These are phyloP conservation scores for Wallacemonas rigidus DNA, from an alignment of 208 protist genomes.

Conservation along the genomic window DNA sequence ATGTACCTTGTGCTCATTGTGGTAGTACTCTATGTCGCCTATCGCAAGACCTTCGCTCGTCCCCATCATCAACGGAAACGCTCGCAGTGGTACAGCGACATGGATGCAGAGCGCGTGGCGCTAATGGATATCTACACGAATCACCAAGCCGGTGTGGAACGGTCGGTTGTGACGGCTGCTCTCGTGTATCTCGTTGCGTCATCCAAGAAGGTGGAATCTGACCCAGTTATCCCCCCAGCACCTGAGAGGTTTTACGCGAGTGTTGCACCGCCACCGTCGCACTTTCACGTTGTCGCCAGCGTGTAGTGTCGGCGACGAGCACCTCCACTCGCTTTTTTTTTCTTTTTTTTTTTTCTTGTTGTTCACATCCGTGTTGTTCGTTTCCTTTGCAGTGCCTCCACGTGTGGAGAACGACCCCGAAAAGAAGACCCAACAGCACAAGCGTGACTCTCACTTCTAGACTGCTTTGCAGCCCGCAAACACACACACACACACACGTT, in stretches of 20 bases:
- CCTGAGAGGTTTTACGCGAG: slow-evolving; percentile 51
- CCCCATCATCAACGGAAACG: slow-evolving; percentile 42
- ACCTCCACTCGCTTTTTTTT: slow-evolving; percentile 6
- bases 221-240: slow-evolving; percentile 45
- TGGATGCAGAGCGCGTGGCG: slow-evolving; percentile 50
- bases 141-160: slow-evolving; percentile 52
- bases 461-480: too few species aligned
- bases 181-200: slow-evolving; percentile 64
- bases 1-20: slow-evolving; percentile 47
- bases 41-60: slow-evolving; percentile 68
- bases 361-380: slow-evolving; percentile 4
- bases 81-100: slow-evolving; percentile 51
- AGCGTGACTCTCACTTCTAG: too few species aligned
- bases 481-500: too few species aligned
- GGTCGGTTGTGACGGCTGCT: slow-evolving; percentile 54
- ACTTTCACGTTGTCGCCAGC: slow-evolving; percentile 71
- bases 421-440: too few species aligned
- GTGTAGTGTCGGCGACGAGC: slow-evolving; percentile 18
- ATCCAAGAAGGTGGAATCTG: slow-evolving; percentile 36
- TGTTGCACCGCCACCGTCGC: slow-evolving; percentile 51
- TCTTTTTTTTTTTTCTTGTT: slow-evolving; percentile 23
- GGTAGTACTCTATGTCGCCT: slow-evolving; percentile 57
- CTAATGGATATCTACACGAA: slow-evolving; percentile 42
- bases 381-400: neutral
- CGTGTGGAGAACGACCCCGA: too few species aligned